Evolutionary conservation across 164 flowering plant genomes (phyloP).

Genomic region (Litsea cubeba): DNA sequence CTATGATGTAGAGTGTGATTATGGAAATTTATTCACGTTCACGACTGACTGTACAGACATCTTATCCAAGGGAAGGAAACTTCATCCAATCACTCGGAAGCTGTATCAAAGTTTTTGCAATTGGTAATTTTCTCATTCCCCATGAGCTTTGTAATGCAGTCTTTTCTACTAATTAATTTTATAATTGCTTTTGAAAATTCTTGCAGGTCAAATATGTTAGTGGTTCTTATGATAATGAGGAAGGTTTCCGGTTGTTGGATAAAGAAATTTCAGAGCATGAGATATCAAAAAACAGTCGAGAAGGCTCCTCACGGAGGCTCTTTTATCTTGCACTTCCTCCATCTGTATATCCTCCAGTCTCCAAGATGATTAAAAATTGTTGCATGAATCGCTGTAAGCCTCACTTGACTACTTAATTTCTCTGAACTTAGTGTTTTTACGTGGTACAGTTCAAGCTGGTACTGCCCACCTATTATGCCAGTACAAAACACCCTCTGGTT

Average conservation of each 20-base stretch:
- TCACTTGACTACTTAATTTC: background rate
- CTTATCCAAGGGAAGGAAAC: slow-evolving; percentile 40
- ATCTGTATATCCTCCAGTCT: slow-evolving; percentile 93
- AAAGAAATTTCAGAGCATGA: slow-evolving; percentile 77
- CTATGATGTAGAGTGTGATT: background rate
- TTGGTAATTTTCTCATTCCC: slow-evolving; percentile 38
- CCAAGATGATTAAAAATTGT: slow-evolving; percentile 72
- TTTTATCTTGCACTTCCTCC: slow-evolving; percentile 99
- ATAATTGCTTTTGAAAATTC: slow-evolving; percentile 4
- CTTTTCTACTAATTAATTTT: background rate
- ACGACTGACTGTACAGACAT: slow-evolving; percentile 43
- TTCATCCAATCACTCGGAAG: slow-evolving; percentile 35
- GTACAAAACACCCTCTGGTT: background rate
- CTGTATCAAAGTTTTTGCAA: slow-evolving; percentile 58
- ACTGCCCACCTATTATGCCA: background rate
- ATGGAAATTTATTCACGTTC: background rate
- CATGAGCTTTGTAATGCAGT: background rate
- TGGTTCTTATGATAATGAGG: slow-evolving; percentile 79
- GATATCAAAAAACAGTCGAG: slow-evolving; percentile 48
- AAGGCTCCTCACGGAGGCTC: slow-evolving; percentile 82
- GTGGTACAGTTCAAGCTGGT: no score
- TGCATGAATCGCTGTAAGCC: slow-evolving; percentile 81
- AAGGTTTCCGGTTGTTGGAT: slow-evolving; percentile 70
- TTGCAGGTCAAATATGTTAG: slow-evolving; percentile 84
- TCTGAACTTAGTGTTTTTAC: background rate